Conservation (phyloP, 1,284 basidiomycete species). For the Puccinia coronata region DNA sequence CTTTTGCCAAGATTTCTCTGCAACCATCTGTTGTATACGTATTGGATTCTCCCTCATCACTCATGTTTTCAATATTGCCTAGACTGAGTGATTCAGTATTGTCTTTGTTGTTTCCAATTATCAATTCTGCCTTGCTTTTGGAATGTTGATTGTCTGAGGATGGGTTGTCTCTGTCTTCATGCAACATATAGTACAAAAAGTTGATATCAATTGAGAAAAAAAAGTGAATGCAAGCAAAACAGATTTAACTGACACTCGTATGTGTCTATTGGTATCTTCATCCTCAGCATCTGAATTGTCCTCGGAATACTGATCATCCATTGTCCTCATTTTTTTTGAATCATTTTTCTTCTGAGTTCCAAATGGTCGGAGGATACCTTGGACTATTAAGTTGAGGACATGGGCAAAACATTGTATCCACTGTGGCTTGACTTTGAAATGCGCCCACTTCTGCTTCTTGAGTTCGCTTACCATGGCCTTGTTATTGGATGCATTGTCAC, state of each 20-base stretch:
- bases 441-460: background rate
- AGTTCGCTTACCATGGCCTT: no score
- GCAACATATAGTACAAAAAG: no score
- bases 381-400: no score
- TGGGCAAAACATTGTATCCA: no score
- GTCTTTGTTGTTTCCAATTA: background rate
- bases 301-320: background rate
- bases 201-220: no score
- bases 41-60: background rate
- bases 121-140: background rate
- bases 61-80: background rate
- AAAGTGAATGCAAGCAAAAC: no score
- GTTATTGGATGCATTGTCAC: no score
- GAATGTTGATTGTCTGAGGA: no score
- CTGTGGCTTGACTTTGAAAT: no score
- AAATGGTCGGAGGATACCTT: background rate
- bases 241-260: no score
- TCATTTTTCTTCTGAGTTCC: background rate
- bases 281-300: background rate
- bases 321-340: no score
- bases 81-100: background rate
- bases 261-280: background rate
- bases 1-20: background rate
- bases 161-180: no score
- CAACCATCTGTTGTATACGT: background rate